Percentiles rank a stretch among this genome's conserved stretches.
These are phyloP conservation scores for Scleroderma bovista DNA, from an alignment of 768 basidiomycete species.

Conservation along the genomic window DNA sequence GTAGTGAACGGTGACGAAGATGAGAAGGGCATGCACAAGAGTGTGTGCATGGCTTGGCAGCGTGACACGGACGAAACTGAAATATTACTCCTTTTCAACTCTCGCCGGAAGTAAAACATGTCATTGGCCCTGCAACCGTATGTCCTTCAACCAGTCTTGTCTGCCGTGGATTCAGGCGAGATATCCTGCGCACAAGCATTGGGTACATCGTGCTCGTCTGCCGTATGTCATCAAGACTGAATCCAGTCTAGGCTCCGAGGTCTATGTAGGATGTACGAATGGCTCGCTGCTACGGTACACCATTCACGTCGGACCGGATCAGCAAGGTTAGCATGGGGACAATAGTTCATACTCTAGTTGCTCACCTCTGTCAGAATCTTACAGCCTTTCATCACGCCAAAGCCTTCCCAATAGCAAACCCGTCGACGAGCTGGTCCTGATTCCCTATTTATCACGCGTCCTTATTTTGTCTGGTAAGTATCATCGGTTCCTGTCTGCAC, in stretches of 20 bases:
- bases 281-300: constrained; percentile 80
- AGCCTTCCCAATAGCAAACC: constrained; percentile 61
- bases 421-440: constrained; percentile 74
- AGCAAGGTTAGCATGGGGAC: constrained; percentile 35
- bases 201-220: constrained; percentile 31
- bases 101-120: background rate
- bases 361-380: constrained; percentile 41
- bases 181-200: constrained; percentile 50
- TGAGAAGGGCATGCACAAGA: constrained; percentile 4
- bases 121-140: constrained; percentile 55
- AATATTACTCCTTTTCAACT: too few relatives aligned
- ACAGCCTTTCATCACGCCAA: constrained; percentile 65
- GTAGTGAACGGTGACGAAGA: constrained; percentile 1
- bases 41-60: constrained; percentile 14
- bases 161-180: constrained; percentile 23
- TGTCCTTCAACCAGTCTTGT: constrained; percentile 45
- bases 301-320: constrained; percentile 48
- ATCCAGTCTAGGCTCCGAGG: constrained; percentile 59
- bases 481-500: background rate
- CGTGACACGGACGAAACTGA: too few relatives aligned
- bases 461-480: constrained; percentile 69
- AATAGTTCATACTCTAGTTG: background rate
- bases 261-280: constrained; percentile 83
- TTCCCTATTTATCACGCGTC: constrained; percentile 69
- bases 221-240: constrained; percentile 1